A percentile compares a stretch with the other conserved stretches of the same genome.
Conservation (phyloP, 306 rosid genomes). For the Leucaena leucocephala region DNA sequence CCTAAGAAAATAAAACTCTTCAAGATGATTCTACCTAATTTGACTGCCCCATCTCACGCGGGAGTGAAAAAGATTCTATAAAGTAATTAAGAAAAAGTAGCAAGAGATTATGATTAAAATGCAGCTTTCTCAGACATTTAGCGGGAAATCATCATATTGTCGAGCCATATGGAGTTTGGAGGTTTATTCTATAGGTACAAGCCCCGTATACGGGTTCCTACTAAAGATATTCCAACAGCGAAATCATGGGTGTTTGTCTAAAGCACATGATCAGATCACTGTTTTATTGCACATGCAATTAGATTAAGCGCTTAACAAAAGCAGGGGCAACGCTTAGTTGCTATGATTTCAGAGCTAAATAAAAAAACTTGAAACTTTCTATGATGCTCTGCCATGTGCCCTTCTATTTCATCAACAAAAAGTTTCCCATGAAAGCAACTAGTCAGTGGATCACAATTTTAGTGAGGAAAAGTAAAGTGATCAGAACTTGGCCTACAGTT, state of each 20-base stretch:
- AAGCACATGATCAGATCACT: constrained; percentile 28
- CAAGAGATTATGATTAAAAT: neutral
- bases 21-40: neutral
- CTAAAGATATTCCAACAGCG: neutral
- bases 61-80: neutral
- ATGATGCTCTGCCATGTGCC: constrained; percentile 35
- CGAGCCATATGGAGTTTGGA: neutral
- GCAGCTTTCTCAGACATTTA: constrained; percentile 30
- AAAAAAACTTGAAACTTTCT: constrained; percentile 38
- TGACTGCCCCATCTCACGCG: neutral
- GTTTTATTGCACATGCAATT: constrained; percentile 26
- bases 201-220: neutral
- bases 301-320: constrained; percentile 20
- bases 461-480: neutral
- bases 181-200: neutral
- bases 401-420: constrained; percentile 26
- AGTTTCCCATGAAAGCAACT: constrained; percentile 4
- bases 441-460: neutral
- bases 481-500: neutral
- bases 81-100: neutral
- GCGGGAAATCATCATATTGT: constrained; percentile 33
- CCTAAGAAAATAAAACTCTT: constrained; percentile 1
- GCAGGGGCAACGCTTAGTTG: constrained; percentile 21
- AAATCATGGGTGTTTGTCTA: constrained; percentile 32
- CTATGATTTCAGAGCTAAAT: constrained; percentile 41